phyloP scores from a whole-genome alignment of 2,329 filamentous ascomycete genomes.

The Colletotrichum costaricense region DNA sequence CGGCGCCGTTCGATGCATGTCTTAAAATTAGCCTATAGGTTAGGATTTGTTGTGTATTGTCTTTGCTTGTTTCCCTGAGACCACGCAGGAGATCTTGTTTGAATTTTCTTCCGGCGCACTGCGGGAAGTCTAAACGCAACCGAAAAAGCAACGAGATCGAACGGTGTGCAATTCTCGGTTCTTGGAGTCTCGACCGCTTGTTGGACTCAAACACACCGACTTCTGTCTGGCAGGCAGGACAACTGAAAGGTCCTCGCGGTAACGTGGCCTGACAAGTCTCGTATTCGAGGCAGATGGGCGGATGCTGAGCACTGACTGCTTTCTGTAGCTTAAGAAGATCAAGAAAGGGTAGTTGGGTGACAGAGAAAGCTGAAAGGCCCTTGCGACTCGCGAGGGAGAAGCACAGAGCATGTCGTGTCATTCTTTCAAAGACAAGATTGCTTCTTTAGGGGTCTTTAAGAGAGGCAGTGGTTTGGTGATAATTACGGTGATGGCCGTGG shows the following conservation, averaged over 20 bases:
- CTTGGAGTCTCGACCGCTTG: background rate
- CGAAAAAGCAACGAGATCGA: constrained; percentile 19
- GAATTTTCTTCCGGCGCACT: background rate
- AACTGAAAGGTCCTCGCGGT: background rate
- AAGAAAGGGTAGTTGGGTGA: no score
- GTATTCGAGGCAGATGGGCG: constrained; percentile 1
- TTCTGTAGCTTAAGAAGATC: background rate
- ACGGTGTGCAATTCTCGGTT: constrained; percentile 2
- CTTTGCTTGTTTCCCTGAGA: constrained; percentile 5
- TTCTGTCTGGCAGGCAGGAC: background rate
- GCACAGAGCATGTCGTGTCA: constrained; percentile 4
- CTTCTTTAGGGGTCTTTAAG: background rate
- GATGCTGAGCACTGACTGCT: constrained; percentile 6
- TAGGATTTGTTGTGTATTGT: background rate
- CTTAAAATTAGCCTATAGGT: background rate
- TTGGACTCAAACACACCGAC: constrained; percentile 6
- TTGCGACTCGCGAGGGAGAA: background rate
- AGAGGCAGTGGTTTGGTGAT: background rate
- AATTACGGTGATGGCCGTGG: background rate
- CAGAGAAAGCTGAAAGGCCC: background rate
- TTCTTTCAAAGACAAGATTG: background rate
- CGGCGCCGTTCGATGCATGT: background rate
- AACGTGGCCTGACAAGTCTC: constrained; percentile 10
- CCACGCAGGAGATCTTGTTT: background rate
- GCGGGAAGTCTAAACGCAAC: constrained; percentile 3